Evolutionary conservation across 2,329 filamentous ascomycete species (phyloP).

Genomic region (Alternaria alternata): DNA sequence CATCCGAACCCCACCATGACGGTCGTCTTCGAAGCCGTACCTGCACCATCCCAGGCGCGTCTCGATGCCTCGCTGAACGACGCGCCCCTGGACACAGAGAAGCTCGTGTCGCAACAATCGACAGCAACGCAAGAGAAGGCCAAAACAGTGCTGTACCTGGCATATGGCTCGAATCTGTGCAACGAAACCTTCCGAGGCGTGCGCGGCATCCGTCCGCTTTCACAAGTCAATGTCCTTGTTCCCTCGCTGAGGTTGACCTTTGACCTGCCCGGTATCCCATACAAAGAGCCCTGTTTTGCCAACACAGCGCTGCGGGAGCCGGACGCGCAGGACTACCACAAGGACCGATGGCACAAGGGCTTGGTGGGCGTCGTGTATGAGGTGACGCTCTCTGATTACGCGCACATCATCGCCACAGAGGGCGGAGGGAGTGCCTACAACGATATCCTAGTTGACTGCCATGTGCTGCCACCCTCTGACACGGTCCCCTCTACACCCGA

Average conservation of each 20-base stretch:
- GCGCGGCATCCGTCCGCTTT: constrained; percentile 82
- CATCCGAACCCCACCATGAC: not conserved
- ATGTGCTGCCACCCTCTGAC: constrained; percentile 67
- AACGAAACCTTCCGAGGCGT: constrained; percentile 79
- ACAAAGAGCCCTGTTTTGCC: constrained; percentile 90
- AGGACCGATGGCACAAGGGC: constrained; percentile 77
- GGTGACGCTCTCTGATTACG: constrained; percentile 82
- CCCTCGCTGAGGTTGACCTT: constrained; percentile 82
- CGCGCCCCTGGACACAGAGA: constrained; percentile 28
- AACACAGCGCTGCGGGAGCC: constrained; percentile 71
- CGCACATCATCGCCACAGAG: constrained; percentile 87
- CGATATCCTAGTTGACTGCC: constrained; percentile 81
- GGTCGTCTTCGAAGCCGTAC: constrained; percentile 26
- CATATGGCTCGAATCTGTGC: constrained; percentile 90
- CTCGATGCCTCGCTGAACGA: constrained; percentile 46
- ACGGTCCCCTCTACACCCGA: constrained; percentile 70
- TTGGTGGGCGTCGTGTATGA: constrained; percentile 96
- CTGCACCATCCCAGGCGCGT: constrained; percentile 37
- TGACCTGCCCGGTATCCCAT: constrained; percentile 84
- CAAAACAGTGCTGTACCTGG: constrained; percentile 56
- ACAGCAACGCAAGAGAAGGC: constrained; percentile 36
- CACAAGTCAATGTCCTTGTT: constrained; percentile 80
- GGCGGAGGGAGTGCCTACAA: constrained; percentile 86
- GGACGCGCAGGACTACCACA: constrained; percentile 55
- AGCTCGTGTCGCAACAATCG: constrained; percentile 24